Evolutionary conservation across 2,329 filamentous ascomycete genomes (phyloP), one percentile per base, ranked within the genome.

Genomic region (Corniculantispora saksenae): DNA sequence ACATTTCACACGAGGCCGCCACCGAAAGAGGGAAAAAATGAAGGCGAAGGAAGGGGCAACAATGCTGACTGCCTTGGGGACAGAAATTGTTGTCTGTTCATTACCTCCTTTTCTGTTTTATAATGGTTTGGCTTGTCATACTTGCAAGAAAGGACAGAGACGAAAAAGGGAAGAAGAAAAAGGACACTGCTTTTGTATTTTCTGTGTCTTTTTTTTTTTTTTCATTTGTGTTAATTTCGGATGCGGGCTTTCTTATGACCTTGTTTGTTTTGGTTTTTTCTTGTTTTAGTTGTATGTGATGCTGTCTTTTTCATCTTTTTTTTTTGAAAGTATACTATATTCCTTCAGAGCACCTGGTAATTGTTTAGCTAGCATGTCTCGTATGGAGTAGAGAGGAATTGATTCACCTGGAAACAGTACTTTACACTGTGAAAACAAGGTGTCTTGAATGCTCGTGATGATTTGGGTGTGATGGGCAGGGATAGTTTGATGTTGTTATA

Each of bases 51-150:
- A 21, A 23, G n/a, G n/a, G 13, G n/a, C 47, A 50, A 21, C 12
- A 12, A 6, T 32, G 10, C 32, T 8, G 15, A 8, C 21, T 50
- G 21, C n/a, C 13, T 50, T 50, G 19, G 19, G 19, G 19, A 21
- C 47, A 50, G 47, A 50, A 25, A 50, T 25, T 21, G 47, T 25
- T 50, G 47, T 50, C n/a, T n/a, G n/a, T n/a, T n/a, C n/a, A n/a
- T n/a, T n/a, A n/a, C n/a, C 25, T 8, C 38, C 47, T 48, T 43
- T 35, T 32, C 58, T 43, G 35, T 65, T 69, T 68, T 67, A 66
- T 66, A 48, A 55, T 55, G 32, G 51, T 35, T 66, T 17, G 9
- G 25, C 27, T 32, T 9, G 43, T 48, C 27, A 13, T 25, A 25
- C 38, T 57, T n/a, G 27, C 15, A 3, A 21, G 29, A 25, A 43